Conservation (phyloP, 2,329 filamentous ascomycete species). For the Aspergillus floridensis region DNA sequence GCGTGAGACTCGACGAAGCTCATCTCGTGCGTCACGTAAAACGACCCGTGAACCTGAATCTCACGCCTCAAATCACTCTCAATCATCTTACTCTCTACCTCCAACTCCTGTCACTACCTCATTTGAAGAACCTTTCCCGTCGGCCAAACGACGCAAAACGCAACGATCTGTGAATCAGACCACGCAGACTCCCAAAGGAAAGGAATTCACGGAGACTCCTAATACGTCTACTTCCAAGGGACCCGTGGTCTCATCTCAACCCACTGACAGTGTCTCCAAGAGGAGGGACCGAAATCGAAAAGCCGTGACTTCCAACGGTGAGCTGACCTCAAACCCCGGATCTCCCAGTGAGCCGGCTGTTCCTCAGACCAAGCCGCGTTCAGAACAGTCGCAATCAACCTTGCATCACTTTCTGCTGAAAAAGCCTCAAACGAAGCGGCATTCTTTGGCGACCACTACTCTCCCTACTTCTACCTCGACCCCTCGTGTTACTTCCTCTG, state of each 20-base stretch:
- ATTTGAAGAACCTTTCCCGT: conserved; percentile 22
- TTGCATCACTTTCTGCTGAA: conserved; percentile 11
- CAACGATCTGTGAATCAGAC: conserved; percentile 14
- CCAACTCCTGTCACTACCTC: conserved; percentile 21
- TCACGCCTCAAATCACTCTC: conserved; percentile 13
- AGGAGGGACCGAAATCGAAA: conserved; percentile 12
- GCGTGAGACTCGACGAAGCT: conserved; percentile 19
- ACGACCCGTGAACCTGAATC: conserved; percentile 18
- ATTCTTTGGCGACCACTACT: conserved; percentile 11
- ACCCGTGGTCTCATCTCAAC: conserved; percentile 5
- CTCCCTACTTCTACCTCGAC: conserved; percentile 11
- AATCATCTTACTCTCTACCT: conserved; percentile 23
- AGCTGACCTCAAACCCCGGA: not conserved
- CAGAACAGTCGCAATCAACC: conserved; percentile 11
- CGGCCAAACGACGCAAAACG: conserved; percentile 22
- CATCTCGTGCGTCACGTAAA: conserved; percentile 21
- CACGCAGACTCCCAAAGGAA: conserved; percentile 11
- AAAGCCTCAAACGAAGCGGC: conserved; percentile 10
- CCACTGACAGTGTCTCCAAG: conserved; percentile 8
- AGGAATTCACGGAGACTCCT: conserved; percentile 12
- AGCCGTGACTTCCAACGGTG: conserved; percentile 1
- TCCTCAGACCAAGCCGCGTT: conserved; percentile 8
- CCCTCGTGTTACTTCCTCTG: not conserved
- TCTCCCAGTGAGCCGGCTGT: conserved; percentile 6
- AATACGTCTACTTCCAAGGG: conserved; percentile 7